phyloP scores from a whole-genome alignment of 106 monocot species.

The Platanthera zijinensis region DNA sequence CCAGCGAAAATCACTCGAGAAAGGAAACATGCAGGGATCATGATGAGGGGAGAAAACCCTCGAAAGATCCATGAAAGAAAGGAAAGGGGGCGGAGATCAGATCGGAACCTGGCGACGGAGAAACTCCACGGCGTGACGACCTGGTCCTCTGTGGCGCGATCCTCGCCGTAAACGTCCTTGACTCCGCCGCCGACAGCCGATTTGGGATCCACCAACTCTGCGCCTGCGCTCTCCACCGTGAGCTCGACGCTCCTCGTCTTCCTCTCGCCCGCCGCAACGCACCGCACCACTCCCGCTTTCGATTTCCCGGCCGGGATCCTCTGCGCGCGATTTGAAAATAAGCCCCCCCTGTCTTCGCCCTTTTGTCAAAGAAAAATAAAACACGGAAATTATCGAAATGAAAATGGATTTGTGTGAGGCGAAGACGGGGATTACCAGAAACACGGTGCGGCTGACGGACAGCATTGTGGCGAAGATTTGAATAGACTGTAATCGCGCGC shows the following conservation, averaged over 20 bases:
- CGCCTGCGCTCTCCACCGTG: constrained; percentile 13
- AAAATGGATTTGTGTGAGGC: neutral
- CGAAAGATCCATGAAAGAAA: too few species aligned
- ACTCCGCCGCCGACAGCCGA: constrained; percentile 26
- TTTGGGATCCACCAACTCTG: constrained; percentile 7
- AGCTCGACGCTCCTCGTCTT: neutral
- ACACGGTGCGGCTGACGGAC: neutral
- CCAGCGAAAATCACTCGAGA: neutral
- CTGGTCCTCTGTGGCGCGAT: constrained; percentile 45
- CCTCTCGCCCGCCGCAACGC: constrained; percentile 7
- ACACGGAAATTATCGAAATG: neutral
- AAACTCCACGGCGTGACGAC: constrained; percentile 45
- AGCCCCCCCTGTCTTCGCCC: neutral
- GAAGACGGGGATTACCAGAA: constrained; percentile 1
- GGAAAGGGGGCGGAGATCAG: neutral
- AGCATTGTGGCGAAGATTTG: neutral
- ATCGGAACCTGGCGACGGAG: constrained; percentile 40
- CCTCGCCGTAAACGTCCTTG: constrained; percentile 44
- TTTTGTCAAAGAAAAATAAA: neutral
- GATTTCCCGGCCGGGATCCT: neutral
- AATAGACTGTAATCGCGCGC: neutral
- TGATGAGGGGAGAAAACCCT: too few species aligned
- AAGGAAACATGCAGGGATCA: neutral
- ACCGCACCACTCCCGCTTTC: neutral
- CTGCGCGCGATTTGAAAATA: neutral